phyloP scores from a whole-genome alignment of 208 protist species.

The Wallacemonas sp. region DNA sequence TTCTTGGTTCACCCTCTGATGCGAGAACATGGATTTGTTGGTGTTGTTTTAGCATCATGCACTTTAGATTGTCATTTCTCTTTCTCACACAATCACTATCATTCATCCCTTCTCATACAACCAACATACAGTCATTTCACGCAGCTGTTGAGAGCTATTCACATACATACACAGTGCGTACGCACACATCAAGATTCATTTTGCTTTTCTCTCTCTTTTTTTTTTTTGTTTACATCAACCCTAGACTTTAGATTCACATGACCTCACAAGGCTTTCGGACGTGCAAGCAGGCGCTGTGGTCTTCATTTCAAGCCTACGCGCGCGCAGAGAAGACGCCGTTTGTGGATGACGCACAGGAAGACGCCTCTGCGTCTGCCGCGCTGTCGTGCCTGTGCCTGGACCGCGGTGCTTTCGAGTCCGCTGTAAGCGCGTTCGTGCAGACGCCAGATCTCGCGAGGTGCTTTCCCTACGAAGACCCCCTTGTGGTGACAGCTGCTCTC shows the following conservation, averaged over 20 bases:
- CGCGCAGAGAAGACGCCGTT: not conserved
- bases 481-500: not conserved
- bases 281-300: conserved; percentile 45
- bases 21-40: too few species aligned
- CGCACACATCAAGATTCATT: not conserved
- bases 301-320: conserved; percentile 38
- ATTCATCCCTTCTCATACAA: too few species aligned
- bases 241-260: not conserved
- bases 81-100: too few species aligned
- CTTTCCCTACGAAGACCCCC: conserved; percentile 10
- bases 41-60: too few species aligned
- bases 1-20: too few species aligned
- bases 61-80: too few species aligned
- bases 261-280: conserved; percentile 9
- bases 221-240: not conserved
- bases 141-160: too few species aligned
- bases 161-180: too few species aligned
- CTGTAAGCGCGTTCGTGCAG: not conserved
- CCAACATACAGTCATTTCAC: too few species aligned
- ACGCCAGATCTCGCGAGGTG: conserved; percentile 2
- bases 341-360: not conserved
- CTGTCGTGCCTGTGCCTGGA: not conserved
- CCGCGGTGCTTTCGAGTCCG: not conserved
- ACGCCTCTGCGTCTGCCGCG: not conserved
- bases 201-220: conserved; percentile 1